phyloP scores from a whole-genome alignment of 106 monocot genomes.

The Hemerocallis citrina region DNA sequence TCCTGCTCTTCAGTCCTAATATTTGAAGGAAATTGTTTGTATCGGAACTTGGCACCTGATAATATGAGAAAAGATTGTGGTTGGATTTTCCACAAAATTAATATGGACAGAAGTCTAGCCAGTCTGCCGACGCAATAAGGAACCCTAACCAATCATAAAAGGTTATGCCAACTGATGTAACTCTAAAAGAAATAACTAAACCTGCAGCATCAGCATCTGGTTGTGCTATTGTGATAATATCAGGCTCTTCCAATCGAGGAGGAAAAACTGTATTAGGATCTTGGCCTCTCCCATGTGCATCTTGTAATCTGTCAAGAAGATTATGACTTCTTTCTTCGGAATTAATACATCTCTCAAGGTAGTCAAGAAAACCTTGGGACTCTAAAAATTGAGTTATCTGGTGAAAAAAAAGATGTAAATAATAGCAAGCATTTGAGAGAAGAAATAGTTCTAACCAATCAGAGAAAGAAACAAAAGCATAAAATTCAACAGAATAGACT shows the following conservation, averaged over 20 bases:
- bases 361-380: constrained; percentile 90
- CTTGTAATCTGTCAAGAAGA: constrained; percentile 97
- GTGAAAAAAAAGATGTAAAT: constrained; percentile 11
- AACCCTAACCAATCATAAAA: too few species aligned
- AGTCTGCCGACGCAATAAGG: too few species aligned
- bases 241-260: constrained; percentile 50
- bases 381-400: constrained; percentile 94
- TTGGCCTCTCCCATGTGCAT: constrained; percentile 94
- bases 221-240: constrained; percentile 77
- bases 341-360: constrained; percentile 69
- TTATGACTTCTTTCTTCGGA: constrained; percentile 56
- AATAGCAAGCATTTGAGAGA: too few species aligned
- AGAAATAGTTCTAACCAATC: not conserved
- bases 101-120: too few species aligned
- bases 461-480: not conserved
- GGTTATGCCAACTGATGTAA: not conserved
- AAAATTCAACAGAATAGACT: not conserved
- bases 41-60: constrained; percentile 40
- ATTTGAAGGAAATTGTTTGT: constrained; percentile 79
- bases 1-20: constrained; percentile 84
- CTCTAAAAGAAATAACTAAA: constrained; percentile 2
- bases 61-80: not conserved
- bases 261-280: constrained; percentile 60
- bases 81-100: not conserved
- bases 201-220: constrained; percentile 46